phyloP scores from a whole-genome alignment of 176 grass and related monocot species.

The Phyllostachys edulis region DNA sequence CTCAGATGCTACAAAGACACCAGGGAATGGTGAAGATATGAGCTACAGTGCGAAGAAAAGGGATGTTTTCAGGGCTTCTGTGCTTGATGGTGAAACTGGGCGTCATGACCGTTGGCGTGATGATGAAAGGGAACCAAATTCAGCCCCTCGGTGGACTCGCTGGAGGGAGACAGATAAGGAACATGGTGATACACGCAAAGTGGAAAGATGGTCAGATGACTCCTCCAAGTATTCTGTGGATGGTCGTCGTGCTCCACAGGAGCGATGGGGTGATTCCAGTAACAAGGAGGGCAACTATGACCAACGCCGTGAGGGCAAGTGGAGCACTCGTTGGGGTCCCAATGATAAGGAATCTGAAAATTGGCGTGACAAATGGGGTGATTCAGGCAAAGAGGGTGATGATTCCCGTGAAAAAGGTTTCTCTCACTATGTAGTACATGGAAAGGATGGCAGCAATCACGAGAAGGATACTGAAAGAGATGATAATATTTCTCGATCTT shows the following conservation, averaged over 20 bases:
- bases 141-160: slow-evolving; percentile 59
- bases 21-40: slow-evolving; percentile 50
- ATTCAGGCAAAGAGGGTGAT: slow-evolving; percentile 70
- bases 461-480: slow-evolving; percentile 81
- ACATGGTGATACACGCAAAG: slow-evolving; percentile 58
- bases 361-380: slow-evolving; percentile 65
- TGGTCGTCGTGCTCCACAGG: slow-evolving; percentile 51
- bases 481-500: slow-evolving; percentile 66
- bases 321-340: slow-evolving; percentile 77
- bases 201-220: slow-evolving; percentile 72
- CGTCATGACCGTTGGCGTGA: slow-evolving; percentile 84
- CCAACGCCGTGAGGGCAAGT: slow-evolving; percentile 82
- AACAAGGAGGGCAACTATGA: slow-evolving; percentile 67
- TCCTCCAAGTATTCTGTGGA: slow-evolving; percentile 58
- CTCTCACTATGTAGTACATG: slow-evolving; percentile 42
- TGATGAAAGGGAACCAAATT: slow-evolving; percentile 92
- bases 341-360: slow-evolving; percentile 81
- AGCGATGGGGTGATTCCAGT: slow-evolving; percentile 63
- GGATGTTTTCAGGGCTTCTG: slow-evolving; percentile 70
- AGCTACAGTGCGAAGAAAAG: slow-evolving; percentile 48
- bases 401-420: slow-evolving; percentile 51
- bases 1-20: slow-evolving; percentile 52
- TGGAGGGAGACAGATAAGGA: slow-evolving; percentile 82
- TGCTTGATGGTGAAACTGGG: slow-evolving; percentile 63
- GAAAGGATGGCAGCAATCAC: slow-evolving; percentile 59